Base-by-base conservation (phyloP, 306 rosid genomes). In the Gastrolobium villosum region DNA sequence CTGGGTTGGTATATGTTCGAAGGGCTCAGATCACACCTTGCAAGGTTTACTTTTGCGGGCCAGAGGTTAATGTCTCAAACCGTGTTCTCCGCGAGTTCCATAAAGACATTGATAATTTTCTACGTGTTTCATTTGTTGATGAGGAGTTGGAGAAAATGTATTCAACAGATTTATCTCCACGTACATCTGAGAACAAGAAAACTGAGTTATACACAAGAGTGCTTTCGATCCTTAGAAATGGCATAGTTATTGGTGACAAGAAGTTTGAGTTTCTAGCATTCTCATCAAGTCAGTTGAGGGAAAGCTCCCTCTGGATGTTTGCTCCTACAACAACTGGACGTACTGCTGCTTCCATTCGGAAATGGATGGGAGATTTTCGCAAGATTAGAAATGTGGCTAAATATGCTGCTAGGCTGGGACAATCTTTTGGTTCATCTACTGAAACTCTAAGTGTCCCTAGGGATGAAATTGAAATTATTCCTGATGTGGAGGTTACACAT, bases 401-500 rank as follows among this genome's bases (percentile, higher is more conserved):
- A 71, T 94, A 89, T 81, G 98, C 98, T 72, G 98, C 98, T 40
- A 87, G 98, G 70, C 81, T 92, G 46, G 98, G 97, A 10, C 98
- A 92, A 77, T 94, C 98, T 30, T 90, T 94, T 78, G 88, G 97
- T 65, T 92, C 98, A n/a, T 94, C 98, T 40, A 89, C 93, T 3
- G 97, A 94, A 87, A 87, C 97, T 52, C 75, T 84, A 6, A 89
- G 74, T 34, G 96, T 92, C 41, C 2, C 2, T 15, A 43, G 46
- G 62, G 3, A 77, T 67, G 98, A 94, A 76, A 64, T 79, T 61
- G 93, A 89, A 68, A 57, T 48, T 32, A 90, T 92, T 81, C 87
- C 86, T 8, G 97, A 94, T 82, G 74, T 88, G 53, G 68, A 31
- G 59, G 45, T 81, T 20, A 8, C 2, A 9, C 4, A 3, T 46